phyloP scores from a whole-genome alignment of 768 basidiomycete species.

The Trametes gibbosa region DNA sequence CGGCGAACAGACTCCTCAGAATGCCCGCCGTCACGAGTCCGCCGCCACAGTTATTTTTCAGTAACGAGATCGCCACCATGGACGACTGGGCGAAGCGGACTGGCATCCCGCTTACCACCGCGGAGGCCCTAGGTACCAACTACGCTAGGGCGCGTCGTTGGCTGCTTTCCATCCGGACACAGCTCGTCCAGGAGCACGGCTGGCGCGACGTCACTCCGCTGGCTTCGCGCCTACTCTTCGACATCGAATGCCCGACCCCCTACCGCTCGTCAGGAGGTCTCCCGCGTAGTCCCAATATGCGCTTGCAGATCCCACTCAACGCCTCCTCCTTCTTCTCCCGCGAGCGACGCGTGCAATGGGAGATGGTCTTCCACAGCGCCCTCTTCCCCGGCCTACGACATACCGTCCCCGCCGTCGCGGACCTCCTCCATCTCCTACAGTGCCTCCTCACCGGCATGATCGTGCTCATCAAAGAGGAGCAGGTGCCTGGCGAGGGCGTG shows the following conservation, averaged over 20 bases:
- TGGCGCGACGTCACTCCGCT: constrained; percentile 61
- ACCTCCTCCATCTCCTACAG: constrained; percentile 39
- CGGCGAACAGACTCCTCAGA: constrained; percentile 17
- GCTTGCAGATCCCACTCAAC: constrained; percentile 70
- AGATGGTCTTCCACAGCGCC: constrained; percentile 74
- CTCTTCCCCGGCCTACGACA: constrained; percentile 39
- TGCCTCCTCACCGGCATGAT: constrained; percentile 43
- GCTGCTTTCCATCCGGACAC: constrained; percentile 59
- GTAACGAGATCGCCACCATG: constrained; percentile 77
- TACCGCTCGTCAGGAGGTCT: constrained; percentile 75
- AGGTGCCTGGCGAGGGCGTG: constrained; percentile 57
- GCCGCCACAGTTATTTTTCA: constrained; percentile 67
- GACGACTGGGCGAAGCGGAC: constrained; percentile 81
- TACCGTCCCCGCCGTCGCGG: constrained; percentile 36
- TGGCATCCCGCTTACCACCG: constrained; percentile 77
- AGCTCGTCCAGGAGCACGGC: constrained; percentile 65
- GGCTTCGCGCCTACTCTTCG: constrained; percentile 74
- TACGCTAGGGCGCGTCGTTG: constrained; percentile 81
- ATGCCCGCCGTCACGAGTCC: constrained; percentile 26
- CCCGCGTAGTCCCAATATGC: constrained; percentile 72
- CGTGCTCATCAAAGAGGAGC: constrained; percentile 68
- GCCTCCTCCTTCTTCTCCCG: constrained; percentile 86
- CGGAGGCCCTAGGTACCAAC: constrained; percentile 75
- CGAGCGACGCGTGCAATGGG: constrained; percentile 81
- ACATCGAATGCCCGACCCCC: constrained; percentile 74